A percentile compares a stretch with the other conserved stretches of the same genome.
Evolutionary conservation across 2,329 filamentous ascomycete species (phyloP).

Genomic region (Beauveria brongniartii): DNA sequence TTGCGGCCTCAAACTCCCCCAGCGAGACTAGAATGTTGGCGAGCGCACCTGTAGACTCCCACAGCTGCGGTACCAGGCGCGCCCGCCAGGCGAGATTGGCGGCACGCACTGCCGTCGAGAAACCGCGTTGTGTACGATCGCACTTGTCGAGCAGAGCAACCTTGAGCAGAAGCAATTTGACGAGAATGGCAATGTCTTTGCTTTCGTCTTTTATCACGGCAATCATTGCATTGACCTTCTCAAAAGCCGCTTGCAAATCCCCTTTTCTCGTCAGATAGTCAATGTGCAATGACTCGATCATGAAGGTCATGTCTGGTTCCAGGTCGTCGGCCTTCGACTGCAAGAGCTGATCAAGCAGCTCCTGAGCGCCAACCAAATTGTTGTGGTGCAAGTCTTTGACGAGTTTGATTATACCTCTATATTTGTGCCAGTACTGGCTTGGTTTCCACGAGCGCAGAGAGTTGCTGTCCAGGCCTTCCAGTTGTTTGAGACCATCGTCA

Average conservation of each 20-base stretch:
- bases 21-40: conserved; percentile 61
- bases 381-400: conserved; percentile 52
- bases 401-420: conserved; percentile 57
- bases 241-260: conserved; percentile 39
- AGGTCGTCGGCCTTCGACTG: conserved; percentile 43
- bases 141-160: conserved; percentile 59
- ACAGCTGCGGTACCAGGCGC: conserved; percentile 60
- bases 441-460: conserved; percentile 65
- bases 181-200: conserved; percentile 53
- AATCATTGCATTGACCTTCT: conserved; percentile 38
- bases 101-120: conserved; percentile 69
- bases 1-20: conserved; percentile 61
- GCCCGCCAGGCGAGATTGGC: conserved; percentile 65
- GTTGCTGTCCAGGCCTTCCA: conserved; percentile 45
- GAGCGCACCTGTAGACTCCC: conserved; percentile 62
- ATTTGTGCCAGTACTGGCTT: conserved; percentile 64
- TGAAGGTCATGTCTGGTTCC: conserved; percentile 43
- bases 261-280: conserved; percentile 42
- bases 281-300: conserved; percentile 44
- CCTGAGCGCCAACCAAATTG: conserved; percentile 42
- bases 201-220: conserved; percentile 34
- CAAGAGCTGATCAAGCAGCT: conserved; percentile 43
- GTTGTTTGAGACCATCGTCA: conserved; percentile 47
- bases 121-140: conserved; percentile 63
- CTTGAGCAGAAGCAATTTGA: conserved; percentile 67